Percentiles rank a stretch among this genome's conserved stretches.
These are phyloP conservation scores for Sporothrix dimorphospora DNA, from an alignment of 2,329 filamentous ascomycete species.

Conservation along the genomic window DNA sequence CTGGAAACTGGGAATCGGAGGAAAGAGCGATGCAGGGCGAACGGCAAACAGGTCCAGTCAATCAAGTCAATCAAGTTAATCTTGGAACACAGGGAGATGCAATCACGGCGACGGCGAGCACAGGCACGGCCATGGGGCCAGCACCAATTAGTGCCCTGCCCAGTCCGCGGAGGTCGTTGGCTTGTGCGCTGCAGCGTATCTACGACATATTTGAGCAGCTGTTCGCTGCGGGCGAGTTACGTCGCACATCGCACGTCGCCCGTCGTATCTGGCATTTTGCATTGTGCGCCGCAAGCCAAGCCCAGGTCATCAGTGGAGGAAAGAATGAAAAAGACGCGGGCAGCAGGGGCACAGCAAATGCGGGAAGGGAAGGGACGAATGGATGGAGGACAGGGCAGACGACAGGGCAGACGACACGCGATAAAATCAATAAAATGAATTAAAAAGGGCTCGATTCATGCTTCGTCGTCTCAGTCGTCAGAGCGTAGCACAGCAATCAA, in stretches of 20 bases:
- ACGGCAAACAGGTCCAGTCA: background rate
- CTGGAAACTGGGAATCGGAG: background rate
- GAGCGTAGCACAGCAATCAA: background rate
- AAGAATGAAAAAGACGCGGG: slow-evolving; percentile 1
- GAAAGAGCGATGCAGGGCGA: slow-evolving; percentile 14
- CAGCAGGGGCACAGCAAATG: slow-evolving; percentile 4
- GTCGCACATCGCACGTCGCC: slow-evolving; percentile 3
- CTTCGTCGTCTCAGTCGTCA: slow-evolving; percentile 6
- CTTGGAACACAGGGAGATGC: slow-evolving; percentile 6
- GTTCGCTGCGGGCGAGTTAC: slow-evolving; percentile 8
- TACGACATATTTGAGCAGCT: background rate
- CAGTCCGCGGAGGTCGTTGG: background rate
- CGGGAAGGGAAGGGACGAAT: background rate
- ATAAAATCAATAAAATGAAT: slow-evolving; percentile 12
- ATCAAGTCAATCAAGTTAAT: background rate
- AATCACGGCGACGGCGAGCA: background rate
- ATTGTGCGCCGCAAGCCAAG: slow-evolving; percentile 10
- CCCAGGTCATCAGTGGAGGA: slow-evolving; percentile 1
- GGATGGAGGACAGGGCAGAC: background rate
- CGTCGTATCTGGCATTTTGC: slow-evolving; percentile 9
- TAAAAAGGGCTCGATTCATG: background rate
- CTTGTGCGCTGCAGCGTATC: slow-evolving; percentile 6
- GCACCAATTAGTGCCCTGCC: slow-evolving; percentile 5
- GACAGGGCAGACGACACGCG: background rate
- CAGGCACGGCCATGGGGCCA: background rate